Conservation (phyloP, 1,139 yeast species). For the Pneumocystis sp. region DNA sequence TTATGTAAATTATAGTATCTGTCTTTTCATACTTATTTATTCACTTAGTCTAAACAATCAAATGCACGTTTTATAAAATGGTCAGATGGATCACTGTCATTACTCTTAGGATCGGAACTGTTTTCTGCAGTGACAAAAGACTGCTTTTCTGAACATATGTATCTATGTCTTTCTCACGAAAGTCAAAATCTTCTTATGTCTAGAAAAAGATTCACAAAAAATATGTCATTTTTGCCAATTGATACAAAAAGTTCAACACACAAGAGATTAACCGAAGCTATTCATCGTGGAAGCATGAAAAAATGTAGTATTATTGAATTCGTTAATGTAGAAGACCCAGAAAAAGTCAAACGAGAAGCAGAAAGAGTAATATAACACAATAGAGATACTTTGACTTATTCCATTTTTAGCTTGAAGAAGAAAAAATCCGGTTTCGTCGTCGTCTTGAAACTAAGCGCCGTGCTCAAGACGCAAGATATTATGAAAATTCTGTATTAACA, state of each 20-base stretch:
- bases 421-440: slow-evolving; percentile 28
- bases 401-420: slow-evolving; percentile 39
- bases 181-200: slow-evolving; percentile 50
- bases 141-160: slow-evolving; percentile 52
- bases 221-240: slow-evolving; percentile 70
- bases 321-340: slow-evolving; percentile 76
- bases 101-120: slow-evolving; percentile 74
- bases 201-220: slow-evolving; percentile 30
- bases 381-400: not conserved
- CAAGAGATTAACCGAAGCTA: slow-evolving; percentile 60
- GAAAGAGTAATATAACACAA: slow-evolving; percentile 26
- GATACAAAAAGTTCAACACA: slow-evolving; percentile 76
- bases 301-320: slow-evolving; percentile 40
- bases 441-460: slow-evolving; percentile 42
- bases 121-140: slow-evolving; percentile 54
- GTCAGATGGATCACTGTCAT: slow-evolving; percentile 81
- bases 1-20: slow-evolving; percentile 27
- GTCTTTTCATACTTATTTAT: not conserved
- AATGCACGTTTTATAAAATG: slow-evolving; percentile 83
- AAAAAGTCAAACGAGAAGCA: slow-evolving; percentile 61
- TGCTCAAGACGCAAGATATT: slow-evolving; percentile 51
- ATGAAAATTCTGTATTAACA: slow-evolving; percentile 25
- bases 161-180: slow-evolving; percentile 57
- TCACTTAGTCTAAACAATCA: slow-evolving; percentile 42
- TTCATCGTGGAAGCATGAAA: slow-evolving; percentile 47